Conservation (phyloP, 306 rosid genomes). For the Lathyrus aphaca region DNA sequence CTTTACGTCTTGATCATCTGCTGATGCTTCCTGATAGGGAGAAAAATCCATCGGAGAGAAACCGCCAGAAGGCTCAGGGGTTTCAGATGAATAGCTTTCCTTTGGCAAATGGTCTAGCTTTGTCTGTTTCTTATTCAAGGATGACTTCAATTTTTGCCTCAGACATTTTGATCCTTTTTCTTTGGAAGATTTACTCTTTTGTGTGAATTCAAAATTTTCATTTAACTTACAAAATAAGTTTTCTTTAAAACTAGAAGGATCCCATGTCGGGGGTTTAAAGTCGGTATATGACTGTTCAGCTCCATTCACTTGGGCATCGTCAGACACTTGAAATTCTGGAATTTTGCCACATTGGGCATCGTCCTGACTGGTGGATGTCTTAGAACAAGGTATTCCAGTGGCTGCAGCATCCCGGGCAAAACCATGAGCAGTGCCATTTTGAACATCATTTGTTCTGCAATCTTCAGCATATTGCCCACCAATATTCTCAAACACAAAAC, state of each 20-base stretch:
- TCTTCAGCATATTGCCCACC: slow-evolving; percentile 41
- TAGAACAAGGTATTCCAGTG: slow-evolving; percentile 40
- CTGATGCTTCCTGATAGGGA: slow-evolving; percentile 66
- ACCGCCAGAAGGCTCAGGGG: slow-evolving; percentile 59
- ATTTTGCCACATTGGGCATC: slow-evolving; percentile 42
- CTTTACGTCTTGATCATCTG: slow-evolving; percentile 48
- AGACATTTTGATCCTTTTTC: slow-evolving; percentile 57
- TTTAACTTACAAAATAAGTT: slow-evolving; percentile 60
- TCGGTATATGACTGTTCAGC: slow-evolving; percentile 46
- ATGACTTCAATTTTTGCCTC: slow-evolving; percentile 57
- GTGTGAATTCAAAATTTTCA: slow-evolving; percentile 39
- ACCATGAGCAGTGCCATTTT: slow-evolving; percentile 44
- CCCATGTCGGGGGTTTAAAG: slow-evolving; percentile 60
- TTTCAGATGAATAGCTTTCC: slow-evolving; percentile 48
- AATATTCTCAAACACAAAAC: slow-evolving; percentile 44
- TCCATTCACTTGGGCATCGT: slow-evolving; percentile 44
- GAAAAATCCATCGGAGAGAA: slow-evolving; percentile 93
- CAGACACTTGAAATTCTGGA: slow-evolving; percentile 41
- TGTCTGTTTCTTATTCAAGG: slow-evolving; percentile 49
- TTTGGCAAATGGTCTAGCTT: slow-evolving; percentile 48
- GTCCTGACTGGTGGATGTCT: slow-evolving; percentile 43
- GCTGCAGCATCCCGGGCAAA: slow-evolving; percentile 37
- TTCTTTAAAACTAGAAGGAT: slow-evolving; percentile 68
- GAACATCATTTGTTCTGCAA: slow-evolving; percentile 27
- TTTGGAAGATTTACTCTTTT: slow-evolving; percentile 55